Percentiles rank a stretch among this genome's conserved stretches.
Conservation (phyloP, 1,284 basidiomycete genomes). For the Microbotryomycetes sp. region DNA sequence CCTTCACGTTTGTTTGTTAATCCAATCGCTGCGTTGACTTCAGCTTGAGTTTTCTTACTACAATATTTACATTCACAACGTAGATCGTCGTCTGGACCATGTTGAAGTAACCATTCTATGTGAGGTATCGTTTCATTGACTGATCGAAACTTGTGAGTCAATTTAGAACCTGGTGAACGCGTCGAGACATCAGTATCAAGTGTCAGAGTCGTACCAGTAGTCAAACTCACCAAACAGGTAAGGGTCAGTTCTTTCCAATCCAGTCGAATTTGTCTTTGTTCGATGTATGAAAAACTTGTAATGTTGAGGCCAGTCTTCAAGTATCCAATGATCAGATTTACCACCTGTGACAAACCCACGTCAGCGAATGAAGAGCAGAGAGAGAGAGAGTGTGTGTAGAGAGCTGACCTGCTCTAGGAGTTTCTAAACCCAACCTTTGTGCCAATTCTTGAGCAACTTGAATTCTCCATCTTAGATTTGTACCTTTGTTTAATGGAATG, state of each 20-base stretch:
- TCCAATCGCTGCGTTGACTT: slow-evolving; percentile 58
- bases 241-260: slow-evolving; percentile 58
- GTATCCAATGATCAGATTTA: slow-evolving; percentile 52
- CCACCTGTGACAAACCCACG: background rate
- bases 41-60: slow-evolving; percentile 54
- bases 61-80: slow-evolving; percentile 75
- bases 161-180: slow-evolving; percentile 46
- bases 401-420: background rate
- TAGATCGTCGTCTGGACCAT: slow-evolving; percentile 47
- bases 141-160: slow-evolving; percentile 59
- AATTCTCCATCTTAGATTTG: background rate
- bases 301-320: slow-evolving; percentile 57
- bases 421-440: background rate
- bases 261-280: slow-evolving; percentile 50
- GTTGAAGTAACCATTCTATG: slow-evolving; percentile 64
- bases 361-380: background rate
- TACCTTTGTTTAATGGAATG: background rate
- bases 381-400: too few species aligned
- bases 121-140: slow-evolving; percentile 72
- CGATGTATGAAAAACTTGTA: slow-evolving; percentile 69
- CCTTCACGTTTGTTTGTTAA: slow-evolving; percentile 42
- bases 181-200: background rate
- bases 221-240: slow-evolving; percentile 61
- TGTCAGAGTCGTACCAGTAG: slow-evolving; percentile 37
- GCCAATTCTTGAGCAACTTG: slow-evolving; percentile 12